Conservation (phyloP, 352 stramenopile genomes). For the Saprolegnia parasitica region DNA sequence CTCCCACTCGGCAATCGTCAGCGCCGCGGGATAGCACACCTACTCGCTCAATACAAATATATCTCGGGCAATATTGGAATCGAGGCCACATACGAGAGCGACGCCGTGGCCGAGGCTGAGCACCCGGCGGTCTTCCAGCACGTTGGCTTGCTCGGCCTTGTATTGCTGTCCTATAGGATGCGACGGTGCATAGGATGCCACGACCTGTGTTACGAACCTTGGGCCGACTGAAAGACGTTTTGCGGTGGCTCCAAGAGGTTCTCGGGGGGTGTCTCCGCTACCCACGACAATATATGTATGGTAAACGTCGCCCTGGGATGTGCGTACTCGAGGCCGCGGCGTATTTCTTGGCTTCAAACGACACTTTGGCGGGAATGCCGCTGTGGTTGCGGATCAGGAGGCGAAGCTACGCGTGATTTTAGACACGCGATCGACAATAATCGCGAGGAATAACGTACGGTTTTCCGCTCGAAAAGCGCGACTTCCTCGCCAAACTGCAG, state of each 20-base stretch:
- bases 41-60: not conserved
- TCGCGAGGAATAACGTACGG: not conserved
- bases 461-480: constrained; percentile 48
- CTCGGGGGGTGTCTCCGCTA: constrained; percentile 31
- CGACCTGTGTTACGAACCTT: not conserved
- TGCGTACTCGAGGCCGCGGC: constrained; percentile 27
- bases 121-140: constrained; percentile 44
- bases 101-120: constrained; percentile 49
- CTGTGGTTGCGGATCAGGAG: constrained; percentile 75
- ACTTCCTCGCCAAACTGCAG: constrained; percentile 61
- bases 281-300: not conserved
- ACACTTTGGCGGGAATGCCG: constrained; percentile 57
- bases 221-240: constrained; percentile 49
- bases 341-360: constrained; percentile 61
- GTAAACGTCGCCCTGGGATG: not conserved
- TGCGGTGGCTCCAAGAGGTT: constrained; percentile 41
- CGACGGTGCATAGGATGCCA: constrained; percentile 8
- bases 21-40: constrained; percentile 27
- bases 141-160: constrained; percentile 38
- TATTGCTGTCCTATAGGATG: constrained; percentile 42
- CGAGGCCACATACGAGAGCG: constrained; percentile 39
- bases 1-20: constrained; percentile 56
- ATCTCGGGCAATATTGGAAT: no score
- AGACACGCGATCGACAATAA: not conserved
- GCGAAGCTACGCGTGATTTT: constrained; percentile 27